Percentiles rank a stretch among this genome's conserved stretches.
phyloP scores from a whole-genome alignment of 805 yeast genomes.

The Metschnikowia lochheadii region DNA sequence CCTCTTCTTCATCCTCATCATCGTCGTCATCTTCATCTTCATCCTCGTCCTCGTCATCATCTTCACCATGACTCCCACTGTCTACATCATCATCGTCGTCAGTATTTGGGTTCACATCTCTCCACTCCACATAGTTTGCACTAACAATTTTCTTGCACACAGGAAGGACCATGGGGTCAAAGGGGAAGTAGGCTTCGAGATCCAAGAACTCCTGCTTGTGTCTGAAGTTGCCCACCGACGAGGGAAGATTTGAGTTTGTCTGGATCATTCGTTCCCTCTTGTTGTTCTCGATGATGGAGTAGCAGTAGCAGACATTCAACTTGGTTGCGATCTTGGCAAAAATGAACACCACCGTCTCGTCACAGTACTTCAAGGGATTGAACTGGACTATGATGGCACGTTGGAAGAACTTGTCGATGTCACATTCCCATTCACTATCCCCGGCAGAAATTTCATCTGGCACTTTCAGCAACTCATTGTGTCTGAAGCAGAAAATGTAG shows the following conservation, averaged over 20 bases:
- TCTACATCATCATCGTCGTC: slow-evolving; percentile 61
- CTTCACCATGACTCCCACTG: slow-evolving; percentile 27
- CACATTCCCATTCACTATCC: slow-evolving; percentile 65
- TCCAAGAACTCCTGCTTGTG: slow-evolving; percentile 81
- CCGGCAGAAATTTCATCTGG: slow-evolving; percentile 13
- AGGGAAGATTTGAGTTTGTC: slow-evolving; percentile 32
- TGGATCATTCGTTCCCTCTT: slow-evolving; percentile 62
- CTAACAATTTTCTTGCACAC: slow-evolving; percentile 52
- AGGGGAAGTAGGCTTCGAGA: slow-evolving; percentile 93
- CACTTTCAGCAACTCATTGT: slow-evolving; percentile 48
- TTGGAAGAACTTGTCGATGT: slow-evolving; percentile 81
- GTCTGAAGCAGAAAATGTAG: slow-evolving; percentile 89
- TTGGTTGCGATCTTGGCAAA: slow-evolving; percentile 90
- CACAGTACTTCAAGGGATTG: slow-evolving; percentile 90
- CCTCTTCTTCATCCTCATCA: slow-evolving; percentile 15
- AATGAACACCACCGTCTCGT: slow-evolving; percentile 87
- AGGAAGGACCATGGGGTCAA: slow-evolving; percentile 82
- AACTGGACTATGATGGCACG: slow-evolving; percentile 80
- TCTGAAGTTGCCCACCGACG: slow-evolving; percentile 40
- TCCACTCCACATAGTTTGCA: slow-evolving; percentile 70
- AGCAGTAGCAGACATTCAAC: slow-evolving; percentile 88
- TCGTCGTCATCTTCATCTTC: slow-evolving; percentile 16
- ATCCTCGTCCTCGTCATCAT: slow-evolving; percentile 18
- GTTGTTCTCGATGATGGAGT: slow-evolving; percentile 86
- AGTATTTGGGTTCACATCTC: slow-evolving; percentile 41